These are phyloP conservation scores for Cicer chorassanicum DNA, from an alignment of 306 rosid genomes.

Conservation along the genomic window DNA sequence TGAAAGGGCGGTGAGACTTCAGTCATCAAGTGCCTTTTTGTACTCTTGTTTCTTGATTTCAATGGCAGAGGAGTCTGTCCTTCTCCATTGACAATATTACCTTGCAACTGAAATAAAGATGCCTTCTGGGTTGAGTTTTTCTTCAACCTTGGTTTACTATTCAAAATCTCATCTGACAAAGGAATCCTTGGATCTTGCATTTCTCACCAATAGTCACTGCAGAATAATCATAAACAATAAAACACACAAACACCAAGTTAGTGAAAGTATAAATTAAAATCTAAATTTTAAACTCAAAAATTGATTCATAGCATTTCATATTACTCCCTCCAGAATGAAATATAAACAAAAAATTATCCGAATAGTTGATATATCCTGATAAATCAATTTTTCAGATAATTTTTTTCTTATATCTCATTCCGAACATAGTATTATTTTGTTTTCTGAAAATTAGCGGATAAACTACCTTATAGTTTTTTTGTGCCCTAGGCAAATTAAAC, in stretches of 20 bases:
- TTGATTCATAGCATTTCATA: background rate
- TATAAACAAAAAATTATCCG: too few relatives aligned
- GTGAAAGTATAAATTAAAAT: background rate
- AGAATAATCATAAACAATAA: background rate
- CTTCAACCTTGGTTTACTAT: slow-evolving; percentile 63
- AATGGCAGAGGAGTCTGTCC: slow-evolving; percentile 46
- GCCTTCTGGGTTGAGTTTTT: slow-evolving; percentile 56
- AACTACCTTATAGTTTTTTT: too few relatives aligned
- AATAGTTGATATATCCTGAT: too few relatives aligned
- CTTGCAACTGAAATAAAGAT: slow-evolving; percentile 54
- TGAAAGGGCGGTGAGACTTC: slow-evolving; percentile 63
- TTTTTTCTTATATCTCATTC: too few relatives aligned
- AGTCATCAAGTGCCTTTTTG: slow-evolving; percentile 61
- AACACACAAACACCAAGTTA: slow-evolving; percentile 3
- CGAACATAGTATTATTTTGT: too few relatives aligned
- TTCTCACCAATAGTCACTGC: slow-evolving; percentile 43
- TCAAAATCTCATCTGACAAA: slow-evolving; percentile 58
- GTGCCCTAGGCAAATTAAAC: too few relatives aligned
- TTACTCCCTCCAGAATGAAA: too few relatives aligned
- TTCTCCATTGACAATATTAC: slow-evolving; percentile 53
- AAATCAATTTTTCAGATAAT: too few relatives aligned
- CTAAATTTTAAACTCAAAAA: background rate
- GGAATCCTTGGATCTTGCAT: slow-evolving; percentile 71
- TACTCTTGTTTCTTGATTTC: slow-evolving; percentile 61
- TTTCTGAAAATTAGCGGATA: too few relatives aligned